phyloP scores from a whole-genome alignment of 2,329 filamentous ascomycete genomes.

The Nannizzia gypsea region DNA sequence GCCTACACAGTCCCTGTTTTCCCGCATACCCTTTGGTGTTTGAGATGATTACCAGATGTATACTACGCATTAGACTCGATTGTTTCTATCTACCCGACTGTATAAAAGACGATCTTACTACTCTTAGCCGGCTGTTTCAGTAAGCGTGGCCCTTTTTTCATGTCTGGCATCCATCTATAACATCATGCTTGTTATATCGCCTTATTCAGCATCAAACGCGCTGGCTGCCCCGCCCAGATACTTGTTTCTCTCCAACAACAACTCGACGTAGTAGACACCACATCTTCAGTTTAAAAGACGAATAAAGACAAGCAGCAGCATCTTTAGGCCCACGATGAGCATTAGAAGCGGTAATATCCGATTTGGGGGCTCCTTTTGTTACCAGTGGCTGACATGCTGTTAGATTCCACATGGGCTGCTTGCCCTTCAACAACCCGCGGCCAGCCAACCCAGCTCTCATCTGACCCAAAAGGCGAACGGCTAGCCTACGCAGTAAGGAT shows the following conservation, averaged over 20 bases:
- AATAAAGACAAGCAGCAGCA: not conserved
- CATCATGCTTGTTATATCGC: not conserved
- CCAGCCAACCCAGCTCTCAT: constrained; percentile 76
- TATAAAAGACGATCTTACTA: not conserved
- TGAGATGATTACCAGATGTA: constrained; percentile 1
- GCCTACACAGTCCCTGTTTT: not conserved
- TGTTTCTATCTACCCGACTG: not conserved
- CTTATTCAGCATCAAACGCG: not conserved
- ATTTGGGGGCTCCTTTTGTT: not conserved
- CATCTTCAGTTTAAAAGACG: not conserved
- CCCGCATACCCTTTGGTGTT: not conserved
- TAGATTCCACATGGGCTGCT: constrained; percentile 69
- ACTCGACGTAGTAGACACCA: not conserved
- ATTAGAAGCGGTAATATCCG: constrained; percentile 32
- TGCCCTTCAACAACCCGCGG: constrained; percentile 73
- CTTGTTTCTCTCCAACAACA: not conserved
- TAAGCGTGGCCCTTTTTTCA: not conserved
- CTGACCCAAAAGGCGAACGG: constrained; percentile 77
- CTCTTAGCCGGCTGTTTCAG: not conserved
- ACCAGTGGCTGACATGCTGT: constrained; percentile 13
- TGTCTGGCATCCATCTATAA: not conserved
- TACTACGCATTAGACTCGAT: not conserved
- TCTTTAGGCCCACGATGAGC: constrained; percentile 25
- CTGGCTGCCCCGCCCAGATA: not conserved
- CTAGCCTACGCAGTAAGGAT: constrained; percentile 72